Evolutionary conservation across 2,329 filamentous ascomycete species (phyloP).

Genomic region (Grosmannia huntii): DNA sequence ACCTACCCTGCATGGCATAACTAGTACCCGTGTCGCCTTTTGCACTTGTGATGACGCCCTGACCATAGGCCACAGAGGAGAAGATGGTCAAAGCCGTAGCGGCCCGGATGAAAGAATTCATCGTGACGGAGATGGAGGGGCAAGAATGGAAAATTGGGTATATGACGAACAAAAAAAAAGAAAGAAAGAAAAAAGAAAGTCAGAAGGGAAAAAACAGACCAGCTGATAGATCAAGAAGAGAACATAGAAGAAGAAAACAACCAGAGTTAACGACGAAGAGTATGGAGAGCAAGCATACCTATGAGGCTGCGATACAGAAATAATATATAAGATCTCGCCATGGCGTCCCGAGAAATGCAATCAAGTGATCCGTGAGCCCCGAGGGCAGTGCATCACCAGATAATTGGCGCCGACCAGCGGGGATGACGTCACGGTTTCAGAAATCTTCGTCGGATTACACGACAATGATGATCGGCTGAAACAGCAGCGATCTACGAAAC

Average conservation of each 20-base stretch:
- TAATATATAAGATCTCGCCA: no score
- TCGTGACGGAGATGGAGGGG: not conserved
- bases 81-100: not conserved
- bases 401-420: no score
- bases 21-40: not conserved
- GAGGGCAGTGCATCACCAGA: no score
- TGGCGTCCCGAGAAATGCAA: no score
- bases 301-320: not conserved
- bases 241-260: not conserved
- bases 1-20: not conserved
- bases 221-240: not conserved
- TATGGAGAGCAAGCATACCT: not conserved
- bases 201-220: not conserved
- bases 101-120: not conserved
- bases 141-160: not conserved
- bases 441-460: no score
- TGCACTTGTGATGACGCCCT: constrained; percentile 1
- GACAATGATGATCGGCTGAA: no score
- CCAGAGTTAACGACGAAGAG: not conserved
- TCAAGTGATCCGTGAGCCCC: no score
- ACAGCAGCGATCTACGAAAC: no score
- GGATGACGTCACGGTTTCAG: no score
- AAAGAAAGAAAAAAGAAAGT: no score
- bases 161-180: no score
- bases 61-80: not conserved